Base-by-base conservation (phyloP, 192 early-diverging fungal genomes). In the Coemansia sp. region DNA sequence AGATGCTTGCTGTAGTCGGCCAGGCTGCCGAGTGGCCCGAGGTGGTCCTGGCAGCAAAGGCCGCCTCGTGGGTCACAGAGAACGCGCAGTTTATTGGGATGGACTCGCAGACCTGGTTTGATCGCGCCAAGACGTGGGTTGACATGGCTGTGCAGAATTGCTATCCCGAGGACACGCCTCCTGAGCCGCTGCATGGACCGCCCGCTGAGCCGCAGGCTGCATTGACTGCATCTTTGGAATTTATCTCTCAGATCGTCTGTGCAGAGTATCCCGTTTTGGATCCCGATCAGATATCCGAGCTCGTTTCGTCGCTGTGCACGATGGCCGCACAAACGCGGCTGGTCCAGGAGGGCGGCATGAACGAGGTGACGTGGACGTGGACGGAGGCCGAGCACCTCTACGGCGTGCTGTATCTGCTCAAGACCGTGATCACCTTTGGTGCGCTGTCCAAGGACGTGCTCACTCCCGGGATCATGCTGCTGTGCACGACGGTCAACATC, bases 351-450 rank as follows among this genome's bases (percentile, higher is more conserved):
- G 32, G 57, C 39, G 60, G 46, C 29, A 22, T 58, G 1, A 55
- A 64, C 1, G 62, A 67, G 56, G 77, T 74, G 24, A 27, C 64
- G 20, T 80, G 77, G 77, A 42, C 64, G 13, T 80, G 77, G 77
- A 68, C 60, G 1, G 68, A 71, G 36, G 10, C 58, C 6, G 66
- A 36, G 29, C 77, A 80, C 19, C 39, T 74, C 4, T 53, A 71
- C 20, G 77, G 62, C 49, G 62, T 71, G 62, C 62, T 80, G 14
- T 24, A 55, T 19, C 55, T 80, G 22, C 62, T 80, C 20, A 71
- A 74, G 34, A 74, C 68, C 1, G 68, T 80, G 22, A 74, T 74
- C 39, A 80, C 60, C 5, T 80, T 71, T 48, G 77, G 77, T 24
- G 77, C 77, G 22, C 61, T 80, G 55, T 62, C 65, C 4, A 54